Conservation (phyloP, 2,329 filamentous ascomycete species). For the Penicillium thymicola region DNA sequence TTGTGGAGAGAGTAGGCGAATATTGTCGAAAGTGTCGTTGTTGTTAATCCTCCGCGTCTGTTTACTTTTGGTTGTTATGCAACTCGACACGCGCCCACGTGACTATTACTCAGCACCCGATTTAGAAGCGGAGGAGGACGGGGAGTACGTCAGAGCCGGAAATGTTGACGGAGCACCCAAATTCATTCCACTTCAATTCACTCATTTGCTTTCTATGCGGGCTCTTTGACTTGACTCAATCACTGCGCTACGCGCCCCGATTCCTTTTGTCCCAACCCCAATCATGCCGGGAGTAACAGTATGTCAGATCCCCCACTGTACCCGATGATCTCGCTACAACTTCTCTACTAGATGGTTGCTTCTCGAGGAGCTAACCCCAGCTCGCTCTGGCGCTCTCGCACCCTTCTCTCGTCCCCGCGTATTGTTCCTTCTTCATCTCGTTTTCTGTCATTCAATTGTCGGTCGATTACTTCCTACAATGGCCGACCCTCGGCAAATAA, state of each 20-base stretch:
- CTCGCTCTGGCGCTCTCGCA: constrained; percentile 23
- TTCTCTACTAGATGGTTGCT: constrained; percentile 20
- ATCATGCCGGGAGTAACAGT: constrained; percentile 34
- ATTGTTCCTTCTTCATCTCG: constrained; percentile 23
- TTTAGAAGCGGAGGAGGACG: not conserved
- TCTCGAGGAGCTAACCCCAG: constrained; percentile 20
- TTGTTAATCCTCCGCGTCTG: constrained; percentile 13
- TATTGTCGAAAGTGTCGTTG: not conserved
- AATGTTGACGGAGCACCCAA: constrained; percentile 1
- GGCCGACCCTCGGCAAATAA: constrained; percentile 15
- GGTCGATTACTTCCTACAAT: constrained; percentile 19
- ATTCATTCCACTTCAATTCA: constrained; percentile 7
- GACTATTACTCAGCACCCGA: constrained; percentile 13
- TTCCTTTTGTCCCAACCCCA: constrained; percentile 18
- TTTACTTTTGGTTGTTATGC: constrained; percentile 18
- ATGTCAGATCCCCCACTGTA: constrained; percentile 16
- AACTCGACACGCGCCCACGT: constrained; percentile 18
- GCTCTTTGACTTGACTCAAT: constrained; percentile 14
- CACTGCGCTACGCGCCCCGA: constrained; percentile 27
- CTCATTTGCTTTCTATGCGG: constrained; percentile 24
- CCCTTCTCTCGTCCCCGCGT: constrained; percentile 16
- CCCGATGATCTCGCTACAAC: constrained; percentile 11
- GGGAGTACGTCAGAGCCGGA: constrained; percentile 11
- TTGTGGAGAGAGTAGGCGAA: not conserved
- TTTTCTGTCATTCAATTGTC: constrained; percentile 31